These are phyloP conservation scores for Penicillium sp. DNA, from an alignment of 2,329 filamentous ascomycete species.

Conservation along the genomic window DNA sequence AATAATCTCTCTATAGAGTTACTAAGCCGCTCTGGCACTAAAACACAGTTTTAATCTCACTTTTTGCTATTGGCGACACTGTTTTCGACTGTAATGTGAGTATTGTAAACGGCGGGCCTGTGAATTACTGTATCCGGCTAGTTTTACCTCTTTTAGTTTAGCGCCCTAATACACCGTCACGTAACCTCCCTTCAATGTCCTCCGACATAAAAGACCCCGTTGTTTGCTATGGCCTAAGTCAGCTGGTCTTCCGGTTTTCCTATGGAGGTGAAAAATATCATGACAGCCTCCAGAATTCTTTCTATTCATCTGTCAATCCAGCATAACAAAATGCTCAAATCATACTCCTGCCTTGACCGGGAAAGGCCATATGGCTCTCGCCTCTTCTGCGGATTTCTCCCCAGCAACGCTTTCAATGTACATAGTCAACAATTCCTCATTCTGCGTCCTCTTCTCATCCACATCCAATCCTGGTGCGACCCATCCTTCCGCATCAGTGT, in stretches of 20 bases:
- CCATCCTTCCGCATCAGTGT: conserved; percentile 40
- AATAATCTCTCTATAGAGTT: too few species aligned
- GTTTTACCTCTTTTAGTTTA: too few species aligned
- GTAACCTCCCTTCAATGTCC: too few species aligned
- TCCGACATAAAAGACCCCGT: too few species aligned
- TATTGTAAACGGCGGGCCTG: too few species aligned
- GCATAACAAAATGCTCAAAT: background rate
- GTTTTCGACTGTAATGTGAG: too few species aligned
- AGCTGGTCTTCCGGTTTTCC: background rate
- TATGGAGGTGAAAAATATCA: background rate
- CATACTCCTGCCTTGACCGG: conserved; percentile 4
- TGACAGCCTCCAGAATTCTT: background rate
- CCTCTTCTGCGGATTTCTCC: conserved; percentile 21
- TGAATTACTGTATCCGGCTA: too few species aligned
- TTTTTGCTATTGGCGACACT: too few species aligned
- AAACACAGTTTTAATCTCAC: too few species aligned
- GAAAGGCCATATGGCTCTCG: conserved; percentile 24
- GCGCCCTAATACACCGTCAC: too few species aligned
- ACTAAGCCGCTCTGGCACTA: too few species aligned
- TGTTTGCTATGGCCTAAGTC: background rate
- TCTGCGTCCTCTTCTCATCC: conserved; percentile 25
- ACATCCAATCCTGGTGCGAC: conserved; percentile 34
- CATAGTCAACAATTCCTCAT: conserved; percentile 26
- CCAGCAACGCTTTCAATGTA: conserved; percentile 20
- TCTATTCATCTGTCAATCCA: background rate